Conservation (phyloP, 1,284 basidiomycete genomes). For the Naganishia sp. region DNA sequence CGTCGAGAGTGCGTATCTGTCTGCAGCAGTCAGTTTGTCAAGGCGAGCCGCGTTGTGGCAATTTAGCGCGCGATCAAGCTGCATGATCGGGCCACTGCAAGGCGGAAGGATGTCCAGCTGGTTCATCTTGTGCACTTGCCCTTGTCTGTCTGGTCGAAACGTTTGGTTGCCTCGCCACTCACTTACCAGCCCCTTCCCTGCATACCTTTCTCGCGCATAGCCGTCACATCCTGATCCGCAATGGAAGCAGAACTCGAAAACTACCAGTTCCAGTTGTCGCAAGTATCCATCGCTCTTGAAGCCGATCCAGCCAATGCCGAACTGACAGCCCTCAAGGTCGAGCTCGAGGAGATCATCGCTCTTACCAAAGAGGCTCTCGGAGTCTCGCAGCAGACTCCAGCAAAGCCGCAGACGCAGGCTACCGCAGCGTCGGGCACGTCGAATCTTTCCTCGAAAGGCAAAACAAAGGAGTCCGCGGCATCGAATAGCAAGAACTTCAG, state of each 20-base stretch:
- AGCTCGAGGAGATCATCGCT: slow-evolving; percentile 85
- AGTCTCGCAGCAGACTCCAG: slow-evolving; percentile 35
- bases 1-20: no score
- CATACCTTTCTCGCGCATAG: not conserved
- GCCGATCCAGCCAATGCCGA: slow-evolving; percentile 80
- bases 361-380: slow-evolving; percentile 73
- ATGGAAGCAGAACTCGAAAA: slow-evolving; percentile 71
- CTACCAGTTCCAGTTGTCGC: slow-evolving; percentile 79
- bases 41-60: no score
- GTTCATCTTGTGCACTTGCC: no score
- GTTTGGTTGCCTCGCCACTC: no score
- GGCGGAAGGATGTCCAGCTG: no score
- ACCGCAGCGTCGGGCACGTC: slow-evolving; percentile 28
- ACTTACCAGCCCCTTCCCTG: not conserved
- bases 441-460: slow-evolving; percentile 34
- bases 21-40: no score
- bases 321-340: slow-evolving; percentile 66
- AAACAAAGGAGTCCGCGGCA: slow-evolving; percentile 37
- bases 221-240: not conserved
- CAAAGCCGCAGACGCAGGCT: slow-evolving; percentile 12
- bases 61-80: no score
- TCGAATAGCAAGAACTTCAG: slow-evolving; percentile 44
- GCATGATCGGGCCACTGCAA: no score
- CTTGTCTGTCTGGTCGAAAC: no score
- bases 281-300: slow-evolving; percentile 82